Conservation (phyloP, 2,329 filamentous ascomycete genomes). For the Plectosphaerella sp. region DNA sequence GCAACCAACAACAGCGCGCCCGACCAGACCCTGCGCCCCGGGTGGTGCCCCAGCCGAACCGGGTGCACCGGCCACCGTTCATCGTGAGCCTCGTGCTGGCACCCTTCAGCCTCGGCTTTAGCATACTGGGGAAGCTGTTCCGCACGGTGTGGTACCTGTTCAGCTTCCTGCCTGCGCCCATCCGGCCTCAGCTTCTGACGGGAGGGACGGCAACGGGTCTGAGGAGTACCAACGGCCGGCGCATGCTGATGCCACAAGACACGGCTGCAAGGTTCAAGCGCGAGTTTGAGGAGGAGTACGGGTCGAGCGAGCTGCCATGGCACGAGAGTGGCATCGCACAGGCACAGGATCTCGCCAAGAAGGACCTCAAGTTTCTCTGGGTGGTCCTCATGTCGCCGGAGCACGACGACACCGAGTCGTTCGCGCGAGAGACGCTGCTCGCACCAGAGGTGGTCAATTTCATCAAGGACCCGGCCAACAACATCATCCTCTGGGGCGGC, state of each 20-base stretch:
- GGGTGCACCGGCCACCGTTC: constrained; percentile 67
- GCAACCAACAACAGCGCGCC: constrained; percentile 17
- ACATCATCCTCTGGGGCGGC: constrained; percentile 87
- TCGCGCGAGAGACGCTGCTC: constrained; percentile 78
- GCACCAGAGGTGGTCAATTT: constrained; percentile 69
- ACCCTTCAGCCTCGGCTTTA: constrained; percentile 76
- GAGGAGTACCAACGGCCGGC: constrained; percentile 62
- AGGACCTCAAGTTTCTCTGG: constrained; percentile 86
- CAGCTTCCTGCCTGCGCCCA: constrained; percentile 69
- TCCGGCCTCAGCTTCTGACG: constrained; percentile 51
- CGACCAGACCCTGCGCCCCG: constrained; percentile 69
- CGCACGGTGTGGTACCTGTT: constrained; percentile 73
- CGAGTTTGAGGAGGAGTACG: constrained; percentile 94
- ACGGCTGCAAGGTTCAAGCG: constrained; percentile 84
- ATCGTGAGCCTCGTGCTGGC: constrained; percentile 74
- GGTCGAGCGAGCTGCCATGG: constrained; percentile 66
- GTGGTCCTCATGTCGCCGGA: constrained; percentile 86
- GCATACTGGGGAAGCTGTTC: constrained; percentile 63
- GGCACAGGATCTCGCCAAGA: constrained; percentile 84
- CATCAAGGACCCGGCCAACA: constrained; percentile 69
- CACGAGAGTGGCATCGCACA: constrained; percentile 88
- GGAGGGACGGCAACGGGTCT: constrained; percentile 47
- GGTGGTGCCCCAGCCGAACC: constrained; percentile 72
- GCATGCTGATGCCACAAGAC: constrained; percentile 78
- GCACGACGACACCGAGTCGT: constrained; percentile 84